These are phyloP conservation scores for Parafenestella ontariensis DNA, from an alignment of 2,329 filamentous ascomycete genomes.

Conservation along the genomic window DNA sequence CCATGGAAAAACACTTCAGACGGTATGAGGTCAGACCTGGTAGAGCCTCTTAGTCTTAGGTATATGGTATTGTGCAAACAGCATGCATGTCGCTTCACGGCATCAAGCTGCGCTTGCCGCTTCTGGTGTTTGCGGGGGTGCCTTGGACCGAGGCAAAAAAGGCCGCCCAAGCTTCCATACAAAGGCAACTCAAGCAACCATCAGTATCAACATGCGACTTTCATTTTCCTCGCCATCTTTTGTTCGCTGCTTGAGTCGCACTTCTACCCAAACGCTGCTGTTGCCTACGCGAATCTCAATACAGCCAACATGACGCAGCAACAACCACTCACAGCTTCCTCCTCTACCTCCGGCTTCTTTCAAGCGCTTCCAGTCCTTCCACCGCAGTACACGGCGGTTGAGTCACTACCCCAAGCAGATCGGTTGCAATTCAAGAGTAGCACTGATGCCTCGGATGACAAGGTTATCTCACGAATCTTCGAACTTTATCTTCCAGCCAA, in stretches of 20 bases:
- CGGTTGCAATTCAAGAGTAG: background rate
- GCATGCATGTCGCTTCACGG: background rate
- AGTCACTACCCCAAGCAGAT: background rate
- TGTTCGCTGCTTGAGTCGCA: background rate
- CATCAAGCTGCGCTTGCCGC: background rate
- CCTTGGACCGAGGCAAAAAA: background rate
- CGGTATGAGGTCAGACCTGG: background rate
- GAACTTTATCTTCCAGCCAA: conserved; percentile 31
- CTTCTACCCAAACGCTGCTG: background rate
- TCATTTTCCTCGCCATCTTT: background rate
- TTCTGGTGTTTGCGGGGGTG: background rate
- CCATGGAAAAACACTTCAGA: background rate
- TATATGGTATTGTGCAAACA: background rate
- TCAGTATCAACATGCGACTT: background rate
- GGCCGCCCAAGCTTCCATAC: background rate
- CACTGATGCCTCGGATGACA: conserved; percentile 25
- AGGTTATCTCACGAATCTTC: conserved; percentile 28
- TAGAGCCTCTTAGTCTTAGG: background rate
- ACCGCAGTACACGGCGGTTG: conserved; percentile 31
- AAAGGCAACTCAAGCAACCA: background rate
- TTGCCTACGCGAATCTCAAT: background rate
- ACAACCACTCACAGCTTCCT: conserved; percentile 22
- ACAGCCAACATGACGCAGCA: conserved; percentile 29
- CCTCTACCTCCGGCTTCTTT: conserved; percentile 42
- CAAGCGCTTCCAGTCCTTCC: conserved; percentile 34